Evolutionary conservation across 1,284 basidiomycete genomes (phyloP).

Genomic region (Cutaneotrichosporon spelunceum): DNA sequence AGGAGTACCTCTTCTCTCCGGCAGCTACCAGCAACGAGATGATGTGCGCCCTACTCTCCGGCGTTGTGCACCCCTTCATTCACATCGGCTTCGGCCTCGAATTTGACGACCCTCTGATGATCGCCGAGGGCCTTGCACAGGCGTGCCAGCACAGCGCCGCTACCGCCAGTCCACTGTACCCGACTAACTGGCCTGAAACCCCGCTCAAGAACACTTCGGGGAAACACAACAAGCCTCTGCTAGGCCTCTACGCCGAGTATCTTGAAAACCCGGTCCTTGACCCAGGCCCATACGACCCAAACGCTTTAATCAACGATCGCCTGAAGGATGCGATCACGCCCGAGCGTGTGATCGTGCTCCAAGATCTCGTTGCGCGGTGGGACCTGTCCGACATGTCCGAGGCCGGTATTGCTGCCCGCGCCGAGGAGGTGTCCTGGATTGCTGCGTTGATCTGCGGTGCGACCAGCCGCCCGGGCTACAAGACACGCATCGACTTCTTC

Average conservation of each 20-base stretch:
- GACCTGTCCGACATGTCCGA: slow-evolving; percentile 52
- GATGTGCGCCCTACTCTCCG: slow-evolving; percentile 59
- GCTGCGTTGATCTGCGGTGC: slow-evolving; percentile 59
- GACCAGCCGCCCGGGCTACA: slow-evolving; percentile 56
- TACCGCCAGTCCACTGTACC: slow-evolving; percentile 70
- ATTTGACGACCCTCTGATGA: slow-evolving; percentile 58
- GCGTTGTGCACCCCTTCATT: slow-evolving; percentile 60
- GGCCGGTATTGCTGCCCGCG: slow-evolving; percentile 50
- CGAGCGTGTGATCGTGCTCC: slow-evolving; percentile 56
- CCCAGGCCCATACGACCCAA: slow-evolving; percentile 58
- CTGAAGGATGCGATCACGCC: slow-evolving; percentile 51
- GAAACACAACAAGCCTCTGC: slow-evolving; percentile 14
- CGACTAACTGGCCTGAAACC: slow-evolving; percentile 27
- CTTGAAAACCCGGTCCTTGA: slow-evolving; percentile 45
- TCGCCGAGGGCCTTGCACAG: slow-evolving; percentile 63
- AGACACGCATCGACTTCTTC: slow-evolving; percentile 65
- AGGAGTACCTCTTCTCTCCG: slow-evolving; percentile 59
- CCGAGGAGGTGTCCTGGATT: slow-evolving; percentile 60
- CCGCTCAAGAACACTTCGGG: slow-evolving; percentile 7
- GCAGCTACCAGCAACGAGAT: slow-evolving; percentile 53
- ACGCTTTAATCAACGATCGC: slow-evolving; percentile 55
- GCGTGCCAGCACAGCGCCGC: slow-evolving; percentile 97
- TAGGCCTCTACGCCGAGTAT: slow-evolving; percentile 38
- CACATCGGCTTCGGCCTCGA: slow-evolving; percentile 65
- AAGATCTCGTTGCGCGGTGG: slow-evolving; percentile 57